These are phyloP conservation scores for Paramecium primaurelia DNA, from an alignment of 73 alveolate species.

Conservation along the genomic window DNA sequence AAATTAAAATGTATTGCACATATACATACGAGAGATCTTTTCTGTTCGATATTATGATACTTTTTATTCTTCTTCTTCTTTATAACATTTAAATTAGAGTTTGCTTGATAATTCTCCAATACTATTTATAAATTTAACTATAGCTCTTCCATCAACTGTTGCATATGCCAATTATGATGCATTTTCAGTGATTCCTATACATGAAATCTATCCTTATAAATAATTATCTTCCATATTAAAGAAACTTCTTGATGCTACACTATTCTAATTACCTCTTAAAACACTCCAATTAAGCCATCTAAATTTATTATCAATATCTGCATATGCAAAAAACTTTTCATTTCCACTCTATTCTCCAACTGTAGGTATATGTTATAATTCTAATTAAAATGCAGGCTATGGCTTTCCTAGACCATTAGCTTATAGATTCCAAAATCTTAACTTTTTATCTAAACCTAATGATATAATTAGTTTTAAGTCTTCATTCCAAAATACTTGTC, in stretches of 20 bases:
- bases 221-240: background rate
- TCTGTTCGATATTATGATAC: background rate
- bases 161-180: slow-evolving; percentile 18
- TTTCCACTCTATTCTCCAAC: background rate
- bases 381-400: background rate
- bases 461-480: background rate
- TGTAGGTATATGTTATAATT: background rate
- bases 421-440: slow-evolving; percentile 7
- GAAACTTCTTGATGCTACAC: slow-evolving; percentile 14
- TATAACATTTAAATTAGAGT: background rate
- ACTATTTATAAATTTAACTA: background rate
- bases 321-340: slow-evolving; percentile 33
- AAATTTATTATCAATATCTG: background rate
- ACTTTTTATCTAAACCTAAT: background rate
- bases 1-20: background rate
- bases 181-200: background rate
- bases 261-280: background rate
- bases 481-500: background rate
- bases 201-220: background rate
- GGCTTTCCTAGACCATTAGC: background rate
- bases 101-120: background rate
- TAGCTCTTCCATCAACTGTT: slow-evolving; percentile 43
- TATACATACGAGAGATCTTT: background rate
- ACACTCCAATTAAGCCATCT: background rate
- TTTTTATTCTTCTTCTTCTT: background rate